Percentiles rank a stretch among this genome's conserved stretches.
These are phyloP conservation scores for Aspergillus thermomutatus DNA, from an alignment of 2,329 filamentous ascomycete species.

Conservation along the genomic window DNA sequence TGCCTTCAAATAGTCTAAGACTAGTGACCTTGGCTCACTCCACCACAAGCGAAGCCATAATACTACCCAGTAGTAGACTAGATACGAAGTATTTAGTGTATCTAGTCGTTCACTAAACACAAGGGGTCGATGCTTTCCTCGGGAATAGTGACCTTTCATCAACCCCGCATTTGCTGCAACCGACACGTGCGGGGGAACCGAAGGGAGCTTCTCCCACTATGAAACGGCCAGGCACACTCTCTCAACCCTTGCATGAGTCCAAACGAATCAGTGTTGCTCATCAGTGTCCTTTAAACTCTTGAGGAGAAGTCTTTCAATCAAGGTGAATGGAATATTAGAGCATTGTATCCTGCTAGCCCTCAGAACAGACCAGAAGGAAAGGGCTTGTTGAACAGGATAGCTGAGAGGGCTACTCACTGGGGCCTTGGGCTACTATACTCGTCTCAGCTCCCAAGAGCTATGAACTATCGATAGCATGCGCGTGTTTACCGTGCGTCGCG, in stretches of 20 bases:
- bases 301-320: neutral
- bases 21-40: too few relatives aligned
- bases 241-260: neutral
- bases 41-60: too few relatives aligned
- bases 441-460: neutral
- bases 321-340: neutral
- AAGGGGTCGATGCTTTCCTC: neutral
- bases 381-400: neutral
- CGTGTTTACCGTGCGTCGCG: neutral
- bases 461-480: neutral
- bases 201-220: neutral
- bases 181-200: conserved; percentile 7
- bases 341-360: neutral
- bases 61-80: too few relatives aligned
- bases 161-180: conserved; percentile 5
- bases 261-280: neutral
- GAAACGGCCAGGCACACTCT: neutral
- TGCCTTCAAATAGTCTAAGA: neutral
- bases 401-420: neutral
- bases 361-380: neutral
- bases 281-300: too few relatives aligned
- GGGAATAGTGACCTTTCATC: neutral
- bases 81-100: too few relatives aligned
- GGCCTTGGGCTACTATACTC: neutral
- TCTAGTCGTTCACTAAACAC: too few relatives aligned